These are phyloP conservation scores for Aureobasidium sp. DNA, from an alignment of 2,329 filamentous ascomycete genomes.

Conservation along the genomic window DNA sequence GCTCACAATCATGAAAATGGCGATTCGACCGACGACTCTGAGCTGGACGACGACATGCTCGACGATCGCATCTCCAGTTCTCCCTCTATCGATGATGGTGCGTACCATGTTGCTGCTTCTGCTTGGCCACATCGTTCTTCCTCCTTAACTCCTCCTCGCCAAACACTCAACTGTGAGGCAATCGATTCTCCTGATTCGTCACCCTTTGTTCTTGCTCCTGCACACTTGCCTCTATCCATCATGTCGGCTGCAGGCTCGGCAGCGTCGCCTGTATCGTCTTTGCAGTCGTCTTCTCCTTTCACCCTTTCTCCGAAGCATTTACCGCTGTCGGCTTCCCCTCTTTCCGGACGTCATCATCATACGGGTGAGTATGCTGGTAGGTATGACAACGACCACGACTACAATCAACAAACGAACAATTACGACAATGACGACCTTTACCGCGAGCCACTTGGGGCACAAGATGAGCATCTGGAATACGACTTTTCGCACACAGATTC, in stretches of 20 bases:
- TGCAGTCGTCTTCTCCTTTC: conserved; percentile 34
- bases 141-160: conserved; percentile 33
- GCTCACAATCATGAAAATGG: conserved; percentile 26
- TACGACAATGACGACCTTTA: not conserved
- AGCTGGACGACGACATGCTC: conserved; percentile 86
- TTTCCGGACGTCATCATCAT: conserved; percentile 17
- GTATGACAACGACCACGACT: conserved; percentile 13
- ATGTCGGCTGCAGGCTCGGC: not conserved
- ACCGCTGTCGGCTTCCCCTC: conserved; percentile 23
- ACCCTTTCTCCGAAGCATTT: conserved; percentile 34
- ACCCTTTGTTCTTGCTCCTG: conserved; percentile 35
- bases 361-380: conserved; percentile 40
- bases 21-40: conserved; percentile 56
- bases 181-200: conserved; percentile 32
- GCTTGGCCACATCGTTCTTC: conserved; percentile 36
- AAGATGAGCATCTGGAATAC: conserved; percentile 1
- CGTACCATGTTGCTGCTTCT: conserved; percentile 46
- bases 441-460: not conserved
- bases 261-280: conserved; percentile 17
- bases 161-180: conserved; percentile 30
- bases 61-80: conserved; percentile 92
- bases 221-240: conserved; percentile 23
- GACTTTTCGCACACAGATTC: not conserved
- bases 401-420: conserved; percentile 13
- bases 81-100: conserved; percentile 98